Base-by-base conservation (phyloP, 495 filamentous ascomycete species). In the Penicillium roqueforti region DNA sequence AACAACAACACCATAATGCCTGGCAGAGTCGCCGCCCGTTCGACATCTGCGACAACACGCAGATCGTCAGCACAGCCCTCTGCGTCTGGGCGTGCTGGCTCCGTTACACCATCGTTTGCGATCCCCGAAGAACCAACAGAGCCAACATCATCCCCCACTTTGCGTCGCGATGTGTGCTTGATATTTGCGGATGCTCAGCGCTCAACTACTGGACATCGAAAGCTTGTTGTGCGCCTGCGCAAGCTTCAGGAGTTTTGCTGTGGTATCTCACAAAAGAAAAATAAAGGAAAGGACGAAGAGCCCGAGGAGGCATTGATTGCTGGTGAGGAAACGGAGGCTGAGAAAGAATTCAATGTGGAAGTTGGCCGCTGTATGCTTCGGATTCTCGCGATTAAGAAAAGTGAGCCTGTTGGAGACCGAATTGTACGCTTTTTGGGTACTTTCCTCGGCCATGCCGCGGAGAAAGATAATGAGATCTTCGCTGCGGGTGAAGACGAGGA, bases 191-290 rank as follows among this genome's bases (percentile, higher is more conserved):
- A 96, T 60, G 89, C 92, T 20, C 95, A 97, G 67, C 83, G 85
- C 56, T 89, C 87, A 11, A 92, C 88, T 1, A 90, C 91, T 0
- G 87, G 87, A 1, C 95, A 97, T 64, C 79, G 93, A 25, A 98
- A 97, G 64, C 80, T 96, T 0, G 85, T 86, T 18, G 85, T 96
- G 47, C 91, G 84, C 22, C 76, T 95, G 44, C 83, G 93, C 51
- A 96, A 92, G 60, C 75, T 92, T 18, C 91, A 96, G 59, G 93
- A 97, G 64, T 76, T 83, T 38, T 96, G 90, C 77, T 89, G 88
- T 68, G 89, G 87, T 56, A 89, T 92, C 56, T 81, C 77, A 6
- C 76, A 73, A 49, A 76, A 78, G 51, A 68, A 70, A 18, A 70
- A 66, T 7, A 78, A 76, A 50, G 59, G 53, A 5, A 70, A 73